Percentiles rank a stretch among this genome's conserved stretches.
phyloP scores from a whole-genome alignment of 2,329 filamentous ascomycete species.

The Bipolaris bicolor region DNA sequence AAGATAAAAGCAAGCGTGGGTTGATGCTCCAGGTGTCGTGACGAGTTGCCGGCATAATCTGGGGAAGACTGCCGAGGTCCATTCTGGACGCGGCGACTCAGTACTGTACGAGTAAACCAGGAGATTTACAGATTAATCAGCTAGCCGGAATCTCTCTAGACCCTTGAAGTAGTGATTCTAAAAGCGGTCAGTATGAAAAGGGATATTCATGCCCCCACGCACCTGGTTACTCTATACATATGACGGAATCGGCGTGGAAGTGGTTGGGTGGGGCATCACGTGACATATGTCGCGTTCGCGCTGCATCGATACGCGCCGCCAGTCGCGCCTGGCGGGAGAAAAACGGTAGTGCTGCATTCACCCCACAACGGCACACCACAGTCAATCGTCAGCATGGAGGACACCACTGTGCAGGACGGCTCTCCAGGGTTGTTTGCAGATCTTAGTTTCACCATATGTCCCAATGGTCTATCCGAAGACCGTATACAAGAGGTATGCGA shows the following conservation, averaged over 20 bases:
- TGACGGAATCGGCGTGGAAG: constrained; percentile 4
- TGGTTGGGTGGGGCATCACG: constrained; percentile 22
- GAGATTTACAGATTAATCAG: neutral
- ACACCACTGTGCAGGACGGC: constrained; percentile 39
- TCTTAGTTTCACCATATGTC: constrained; percentile 53
- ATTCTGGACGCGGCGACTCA: constrained; percentile 2
- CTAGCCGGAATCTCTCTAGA: neutral
- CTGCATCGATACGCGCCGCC: constrained; percentile 6
- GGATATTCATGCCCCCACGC: neutral
- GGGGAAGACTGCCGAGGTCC: constrained; percentile 35
- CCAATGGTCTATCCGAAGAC: constrained; percentile 45
- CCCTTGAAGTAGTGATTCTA: no score
- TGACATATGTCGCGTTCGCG: constrained; percentile 21
- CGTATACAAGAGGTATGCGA: constrained; percentile 36
- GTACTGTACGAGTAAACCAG: neutral
- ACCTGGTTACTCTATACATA: neutral
- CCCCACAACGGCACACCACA: constrained; percentile 9
- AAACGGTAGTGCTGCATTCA: constrained; percentile 5
- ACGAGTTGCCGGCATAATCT: constrained; percentile 29
- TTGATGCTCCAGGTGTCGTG: constrained; percentile 13
- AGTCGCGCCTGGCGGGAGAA: constrained; percentile 13
- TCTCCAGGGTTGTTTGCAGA: constrained; percentile 48
- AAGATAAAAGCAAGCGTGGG: neutral
- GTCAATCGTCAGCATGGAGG: constrained; percentile 36
- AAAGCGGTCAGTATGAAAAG: neutral